Conservation (phyloP, 306 rosid species). For the Sechiopsis laciniata region DNA sequence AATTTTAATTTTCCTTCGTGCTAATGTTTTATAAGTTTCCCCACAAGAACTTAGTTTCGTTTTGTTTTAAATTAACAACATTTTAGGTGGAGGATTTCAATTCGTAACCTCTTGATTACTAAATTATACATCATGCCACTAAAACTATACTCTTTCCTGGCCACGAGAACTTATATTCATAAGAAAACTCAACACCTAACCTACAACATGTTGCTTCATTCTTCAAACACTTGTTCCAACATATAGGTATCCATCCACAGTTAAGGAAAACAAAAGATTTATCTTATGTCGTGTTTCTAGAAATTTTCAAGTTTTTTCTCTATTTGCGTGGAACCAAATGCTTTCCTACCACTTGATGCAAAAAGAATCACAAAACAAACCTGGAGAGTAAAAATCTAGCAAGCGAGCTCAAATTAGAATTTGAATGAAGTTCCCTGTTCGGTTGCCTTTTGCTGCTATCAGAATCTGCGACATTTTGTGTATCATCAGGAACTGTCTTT, state of each 20-base stretch:
- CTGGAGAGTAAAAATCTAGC: slow-evolving; percentile 97
- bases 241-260: too few relatives aligned
- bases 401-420: slow-evolving; percentile 77
- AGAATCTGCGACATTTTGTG: slow-evolving; percentile 38
- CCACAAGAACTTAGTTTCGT: background rate
- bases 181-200: background rate
- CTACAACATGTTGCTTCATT: background rate
- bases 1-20: background rate
- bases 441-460: slow-evolving; percentile 50
- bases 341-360: background rate
- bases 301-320: background rate
- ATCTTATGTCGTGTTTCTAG: background rate
- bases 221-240: background rate
- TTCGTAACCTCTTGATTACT: too few relatives aligned
- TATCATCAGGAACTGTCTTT: slow-evolving; percentile 47
- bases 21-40: background rate
- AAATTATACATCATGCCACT: too few relatives aligned
- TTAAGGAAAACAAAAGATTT: background rate
- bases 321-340: background rate
- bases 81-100: too few relatives aligned
- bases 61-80: too few relatives aligned
- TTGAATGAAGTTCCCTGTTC: slow-evolving; percentile 56
- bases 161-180: background rate
- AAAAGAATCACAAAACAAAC: slow-evolving; percentile 33
- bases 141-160: too few relatives aligned